Evolutionary conservation across 2,329 filamentous ascomycete genomes (phyloP).

Genomic region (Claviceps purpurea): DNA sequence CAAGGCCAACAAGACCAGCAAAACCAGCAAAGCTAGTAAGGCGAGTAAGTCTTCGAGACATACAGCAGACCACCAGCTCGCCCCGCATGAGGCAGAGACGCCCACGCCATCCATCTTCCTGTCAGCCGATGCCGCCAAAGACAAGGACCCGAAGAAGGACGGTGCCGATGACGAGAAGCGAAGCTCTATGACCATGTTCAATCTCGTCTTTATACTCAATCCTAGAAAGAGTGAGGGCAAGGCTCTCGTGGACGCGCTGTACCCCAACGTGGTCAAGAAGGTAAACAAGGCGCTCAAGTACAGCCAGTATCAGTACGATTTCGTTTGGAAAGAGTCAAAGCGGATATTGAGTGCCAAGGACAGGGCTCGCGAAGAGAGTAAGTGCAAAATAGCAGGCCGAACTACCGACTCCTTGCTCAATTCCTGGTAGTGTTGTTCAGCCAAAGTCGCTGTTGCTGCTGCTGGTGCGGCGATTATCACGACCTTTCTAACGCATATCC

Average conservation of each 20-base stretch:
- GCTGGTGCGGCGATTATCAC: too few species aligned
- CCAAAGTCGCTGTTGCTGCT: not conserved
- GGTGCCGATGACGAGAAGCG: slow-evolving; percentile 45
- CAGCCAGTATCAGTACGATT: slow-evolving; percentile 78
- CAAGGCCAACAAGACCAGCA: not conserved
- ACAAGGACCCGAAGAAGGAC: slow-evolving; percentile 29
- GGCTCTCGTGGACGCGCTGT: slow-evolving; percentile 60
- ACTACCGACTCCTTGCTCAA: not conserved
- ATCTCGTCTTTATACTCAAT: slow-evolving; percentile 83
- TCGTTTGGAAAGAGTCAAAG: slow-evolving; percentile 85
- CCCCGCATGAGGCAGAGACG: slow-evolving; percentile 17
- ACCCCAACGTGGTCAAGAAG: slow-evolving; percentile 80
- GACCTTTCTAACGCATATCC: not conserved
- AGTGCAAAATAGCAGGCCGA: slow-evolving; percentile 11
- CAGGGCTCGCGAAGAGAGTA: slow-evolving; percentile 58
- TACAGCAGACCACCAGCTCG: slow-evolving; percentile 16
- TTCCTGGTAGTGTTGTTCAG: not conserved
- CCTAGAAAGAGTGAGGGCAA: slow-evolving; percentile 67
- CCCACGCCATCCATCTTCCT: slow-evolving; percentile 10
- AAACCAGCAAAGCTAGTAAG: slow-evolving; percentile 32
- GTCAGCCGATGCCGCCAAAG: slow-evolving; percentile 13
- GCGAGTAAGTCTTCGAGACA: slow-evolving; percentile 19
- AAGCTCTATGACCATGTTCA: slow-evolving; percentile 88
- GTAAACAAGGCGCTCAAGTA: slow-evolving; percentile 87
- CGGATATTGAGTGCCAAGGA: slow-evolving; percentile 70